Percentiles rank a stretch among this genome's conserved stretches.
Conservation (phyloP, 2,329 filamentous ascomycete genomes). For the Exophiala sp. region DNA sequence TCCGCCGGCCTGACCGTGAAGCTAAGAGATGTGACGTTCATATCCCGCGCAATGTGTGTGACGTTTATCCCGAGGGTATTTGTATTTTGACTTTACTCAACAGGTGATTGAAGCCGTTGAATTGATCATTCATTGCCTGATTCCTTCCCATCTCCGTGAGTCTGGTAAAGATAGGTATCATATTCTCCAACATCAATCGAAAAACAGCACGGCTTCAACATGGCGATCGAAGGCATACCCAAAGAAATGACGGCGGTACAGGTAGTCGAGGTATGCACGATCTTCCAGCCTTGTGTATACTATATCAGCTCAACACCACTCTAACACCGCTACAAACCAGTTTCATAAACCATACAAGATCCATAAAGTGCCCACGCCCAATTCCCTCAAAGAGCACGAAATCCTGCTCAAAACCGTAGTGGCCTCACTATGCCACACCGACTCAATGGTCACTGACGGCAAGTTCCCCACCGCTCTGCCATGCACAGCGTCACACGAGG, state of each 20-base stretch:
- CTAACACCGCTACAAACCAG: constrained; percentile 5
- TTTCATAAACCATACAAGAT: constrained; percentile 55
- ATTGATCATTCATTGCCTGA: not conserved
- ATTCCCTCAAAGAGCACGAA: constrained; percentile 48
- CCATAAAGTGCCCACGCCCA: constrained; percentile 48
- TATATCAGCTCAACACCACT: not conserved
- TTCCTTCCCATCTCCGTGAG: not conserved
- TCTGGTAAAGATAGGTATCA: no score
- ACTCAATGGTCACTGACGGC: constrained; percentile 54
- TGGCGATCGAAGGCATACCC: constrained; percentile 25
- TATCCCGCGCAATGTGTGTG: no score
- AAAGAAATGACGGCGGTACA: constrained; percentile 26
- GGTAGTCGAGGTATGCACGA: constrained; percentile 21
- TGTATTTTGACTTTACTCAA: no score
- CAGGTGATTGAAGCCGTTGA: no score
- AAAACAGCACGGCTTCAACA: not conserved
- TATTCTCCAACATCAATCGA: not conserved
- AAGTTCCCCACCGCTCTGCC: constrained; percentile 50
- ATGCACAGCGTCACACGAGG: constrained; percentile 56
- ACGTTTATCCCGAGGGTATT: no score
- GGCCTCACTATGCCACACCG: constrained; percentile 62
- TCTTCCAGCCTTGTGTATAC: not conserved
- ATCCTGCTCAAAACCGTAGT: constrained; percentile 60
- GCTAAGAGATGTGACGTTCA: no score
- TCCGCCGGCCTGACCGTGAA: no score